phyloP scores from a whole-genome alignment of 345 rosid genomes.

The Pugionium cornutum region DNA sequence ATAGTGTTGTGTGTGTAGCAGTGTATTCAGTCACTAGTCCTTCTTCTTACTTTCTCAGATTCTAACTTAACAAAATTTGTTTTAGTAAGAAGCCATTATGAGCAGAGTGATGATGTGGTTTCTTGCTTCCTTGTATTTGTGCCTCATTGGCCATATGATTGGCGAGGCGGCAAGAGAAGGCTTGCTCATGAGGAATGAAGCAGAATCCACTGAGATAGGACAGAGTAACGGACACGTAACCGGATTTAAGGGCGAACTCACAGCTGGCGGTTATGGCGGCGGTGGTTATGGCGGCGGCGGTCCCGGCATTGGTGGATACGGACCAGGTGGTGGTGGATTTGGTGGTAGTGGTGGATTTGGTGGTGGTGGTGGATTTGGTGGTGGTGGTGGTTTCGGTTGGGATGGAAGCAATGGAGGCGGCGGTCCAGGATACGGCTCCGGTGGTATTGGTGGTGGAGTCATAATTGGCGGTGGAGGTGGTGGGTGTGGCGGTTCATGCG shows the following conservation, averaged over 20 bases:
- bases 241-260: slow-evolving; percentile 32
- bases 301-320: slow-evolving; percentile 36
- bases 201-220: slow-evolving; percentile 13
- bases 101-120: slow-evolving; percentile 32
- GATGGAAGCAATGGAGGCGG: slow-evolving; percentile 34
- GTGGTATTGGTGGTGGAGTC: slow-evolving; percentile 41
- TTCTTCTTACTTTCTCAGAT: slow-evolving; percentile 24
- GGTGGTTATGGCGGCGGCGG: slow-evolving; percentile 28
- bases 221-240: slow-evolving; percentile 30
- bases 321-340: slow-evolving; percentile 32
- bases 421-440: slow-evolving; percentile 33
- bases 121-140: slow-evolving; percentile 34
- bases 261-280: slow-evolving; percentile 37
- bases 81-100: slow-evolving; percentile 28
- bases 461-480: slow-evolving; percentile 36
- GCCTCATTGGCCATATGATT: slow-evolving; percentile 35
- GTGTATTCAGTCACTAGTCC: slow-evolving; percentile 4
- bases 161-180: slow-evolving; percentile 38
- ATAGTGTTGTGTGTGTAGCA: slow-evolving; percentile 7
- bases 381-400: slow-evolving; percentile 26
- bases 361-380: slow-evolving; percentile 41
- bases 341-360: neutral
- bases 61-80: neutral
- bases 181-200: slow-evolving; percentile 23
- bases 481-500: slow-evolving; percentile 27